Base-by-base conservation (phyloP, 139 green algal species). In the Haematococcus sp. region DNA sequence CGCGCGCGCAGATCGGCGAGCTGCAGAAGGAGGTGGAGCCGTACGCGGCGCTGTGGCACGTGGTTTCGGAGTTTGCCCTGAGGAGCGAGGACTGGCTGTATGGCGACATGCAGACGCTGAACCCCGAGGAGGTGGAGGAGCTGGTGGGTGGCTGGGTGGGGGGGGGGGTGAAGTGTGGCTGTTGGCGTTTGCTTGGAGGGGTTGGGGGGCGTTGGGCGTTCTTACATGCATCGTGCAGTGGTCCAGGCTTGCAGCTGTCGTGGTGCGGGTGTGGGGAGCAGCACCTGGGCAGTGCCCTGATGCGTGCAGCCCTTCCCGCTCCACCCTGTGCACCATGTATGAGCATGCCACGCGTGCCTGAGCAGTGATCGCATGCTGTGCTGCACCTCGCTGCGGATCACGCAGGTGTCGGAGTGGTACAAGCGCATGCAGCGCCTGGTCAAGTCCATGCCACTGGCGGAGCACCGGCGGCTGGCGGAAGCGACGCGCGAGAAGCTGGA, bases 81-180 rank as follows among this genome's bases (percentile, higher is more conserved):
- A 49, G 11, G 40, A 65, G 63, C 5, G 76, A 83, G 34, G 82
- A 83, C 35, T 87, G 82, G 85, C 79, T 90, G 76, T 83, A 82
- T 61, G 74, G 78, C 16, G 44, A 73, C 22, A 71, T 90, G 49
- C 73, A 60, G n/a, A 63, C 71, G 31, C 74, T 88, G 19, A 69
- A 88, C 63, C 79, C 85, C 3, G 79, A 88, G 69, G 32, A 80
- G 31, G 73, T 90, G 16, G 82, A 87, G 43, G 74, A 71, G 22
- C 67, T 71, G 4, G 79, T 86, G 43, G 46, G 59, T 7, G 16
- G n/a, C n/a, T n/a, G n/a, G n/a, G n/a, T n/a, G n/a, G n/a, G n/a
- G n/a, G n/a, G n/a, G 64, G 76, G 60, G n/a, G 46, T 13, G 4
- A 13, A 7, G 40, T 49, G 40, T 49, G 40, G 7, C 7, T 11